Conservation (phyloP, 305 asterid genomes). For the Plantago coronopus region DNA sequence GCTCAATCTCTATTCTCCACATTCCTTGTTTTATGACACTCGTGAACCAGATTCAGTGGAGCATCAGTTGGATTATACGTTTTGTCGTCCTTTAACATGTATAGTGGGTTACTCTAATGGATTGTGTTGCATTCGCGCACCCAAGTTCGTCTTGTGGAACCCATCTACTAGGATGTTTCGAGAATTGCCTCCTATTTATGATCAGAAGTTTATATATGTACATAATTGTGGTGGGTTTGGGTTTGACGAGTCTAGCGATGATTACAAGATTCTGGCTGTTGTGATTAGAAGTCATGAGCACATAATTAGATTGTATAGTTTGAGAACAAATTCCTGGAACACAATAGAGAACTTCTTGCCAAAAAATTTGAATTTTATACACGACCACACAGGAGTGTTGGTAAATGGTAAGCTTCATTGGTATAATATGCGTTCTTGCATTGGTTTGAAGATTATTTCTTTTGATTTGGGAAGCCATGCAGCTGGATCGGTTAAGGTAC, state of each 20-base stretch:
- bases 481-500: slow-evolving; percentile 22
- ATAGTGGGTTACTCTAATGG: slow-evolving; percentile 43
- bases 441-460: slow-evolving; percentile 27
- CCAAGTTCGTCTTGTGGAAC: slow-evolving; percentile 33
- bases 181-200: slow-evolving; percentile 28
- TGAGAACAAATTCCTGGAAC: slow-evolving; percentile 36
- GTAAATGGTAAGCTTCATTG: slow-evolving; percentile 8
- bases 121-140: slow-evolving; percentile 29
- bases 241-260: slow-evolving; percentile 26
- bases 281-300: too few species aligned
- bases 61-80: too few species aligned
- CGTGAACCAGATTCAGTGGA: too few species aligned
- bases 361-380: too few species aligned
- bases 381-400: slow-evolving; percentile 21
- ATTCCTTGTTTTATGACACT: too few species aligned
- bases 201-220: too few species aligned
- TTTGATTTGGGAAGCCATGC: slow-evolving; percentile 24
- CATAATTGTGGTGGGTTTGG: slow-evolving; percentile 30
- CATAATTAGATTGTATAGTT: slow-evolving; percentile 26
- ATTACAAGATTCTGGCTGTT: slow-evolving; percentile 36
- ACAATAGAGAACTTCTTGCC: slow-evolving; percentile 19
- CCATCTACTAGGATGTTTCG: slow-evolving; percentile 26
- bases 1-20: too few species aligned
- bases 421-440: not conserved
- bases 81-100: not conserved